A percentile compares a stretch with the other conserved stretches of the same genome.
phyloP scores from a whole-genome alignment of 257 asterid genomes.

The Linderniella brevidens region DNA sequence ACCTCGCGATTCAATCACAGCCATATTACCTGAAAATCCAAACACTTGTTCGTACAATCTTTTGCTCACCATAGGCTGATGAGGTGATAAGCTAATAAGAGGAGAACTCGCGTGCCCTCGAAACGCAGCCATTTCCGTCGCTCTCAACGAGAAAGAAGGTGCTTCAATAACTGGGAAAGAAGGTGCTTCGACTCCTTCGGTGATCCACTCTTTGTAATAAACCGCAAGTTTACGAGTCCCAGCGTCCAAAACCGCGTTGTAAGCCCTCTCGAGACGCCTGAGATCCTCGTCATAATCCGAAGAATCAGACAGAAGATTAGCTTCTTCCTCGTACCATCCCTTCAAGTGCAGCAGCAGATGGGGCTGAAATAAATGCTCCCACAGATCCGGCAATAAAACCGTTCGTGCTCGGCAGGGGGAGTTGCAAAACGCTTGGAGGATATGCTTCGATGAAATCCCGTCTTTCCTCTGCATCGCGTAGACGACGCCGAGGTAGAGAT shows the following conservation, averaged over 20 bases:
- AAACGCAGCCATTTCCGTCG: slow-evolving; percentile 16
- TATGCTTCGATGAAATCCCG: slow-evolving; percentile 46
- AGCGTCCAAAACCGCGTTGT: slow-evolving; percentile 37
- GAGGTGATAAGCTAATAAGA: slow-evolving; percentile 22
- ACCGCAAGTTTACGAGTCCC: slow-evolving; percentile 43
- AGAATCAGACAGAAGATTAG: slow-evolving; percentile 17
- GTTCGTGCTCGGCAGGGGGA: slow-evolving; percentile 58
- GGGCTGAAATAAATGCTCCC: slow-evolving; percentile 51
- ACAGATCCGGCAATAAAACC: slow-evolving; percentile 38
- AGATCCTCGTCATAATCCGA: slow-evolving; percentile 12
- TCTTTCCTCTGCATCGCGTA: slow-evolving; percentile 56
- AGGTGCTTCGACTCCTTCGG: slow-evolving; percentile 46
- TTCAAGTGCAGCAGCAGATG: slow-evolving; percentile 43
- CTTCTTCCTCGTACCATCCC: slow-evolving; percentile 40
- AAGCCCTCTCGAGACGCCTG: slow-evolving; percentile 32
- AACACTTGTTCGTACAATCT: slow-evolving; percentile 46
- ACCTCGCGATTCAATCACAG: slow-evolving; percentile 14
- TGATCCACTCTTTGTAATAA: slow-evolving; percentile 75
- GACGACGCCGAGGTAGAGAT: slow-evolving; percentile 62
- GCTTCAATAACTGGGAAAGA: slow-evolving; percentile 28
- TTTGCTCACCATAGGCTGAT: slow-evolving; percentile 49
- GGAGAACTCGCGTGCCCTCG: slow-evolving; percentile 29
- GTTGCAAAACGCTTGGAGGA: slow-evolving; percentile 56
- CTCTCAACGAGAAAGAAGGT: slow-evolving; percentile 24
- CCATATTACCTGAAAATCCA: slow-evolving; percentile 21